Conservation (phyloP, 2,329 filamentous ascomycete species). For the Trichoderma atrobrunneum region DNA sequence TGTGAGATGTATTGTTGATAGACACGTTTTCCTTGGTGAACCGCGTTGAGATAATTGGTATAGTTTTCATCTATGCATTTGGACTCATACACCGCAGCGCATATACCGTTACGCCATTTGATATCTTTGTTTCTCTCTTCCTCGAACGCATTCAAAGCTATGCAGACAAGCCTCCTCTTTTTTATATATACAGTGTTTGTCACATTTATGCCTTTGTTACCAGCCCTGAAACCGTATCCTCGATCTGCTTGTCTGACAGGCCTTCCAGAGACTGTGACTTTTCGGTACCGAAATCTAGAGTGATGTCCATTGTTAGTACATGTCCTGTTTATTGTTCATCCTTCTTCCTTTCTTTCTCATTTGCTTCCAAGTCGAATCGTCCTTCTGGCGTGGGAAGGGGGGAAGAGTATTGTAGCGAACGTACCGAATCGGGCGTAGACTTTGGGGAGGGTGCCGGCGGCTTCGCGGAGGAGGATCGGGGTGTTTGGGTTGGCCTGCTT, state of each 20-base stretch:
- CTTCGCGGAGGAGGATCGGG: constrained; percentile 94
- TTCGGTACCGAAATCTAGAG: constrained; percentile 54
- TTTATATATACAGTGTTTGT: neutral
- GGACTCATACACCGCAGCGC: neutral
- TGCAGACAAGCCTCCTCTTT: neutral
- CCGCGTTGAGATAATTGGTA: neutral
- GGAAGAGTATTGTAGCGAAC: constrained; percentile 7
- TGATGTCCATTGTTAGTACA: neutral
- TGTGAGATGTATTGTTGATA: neutral
- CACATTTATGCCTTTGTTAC: constrained; percentile 40
- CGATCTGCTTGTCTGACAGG: constrained; percentile 59
- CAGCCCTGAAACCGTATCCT: constrained; percentile 54
- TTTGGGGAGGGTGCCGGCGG: constrained; percentile 75
- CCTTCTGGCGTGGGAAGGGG: neutral
- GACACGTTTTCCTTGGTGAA: constrained; percentile 1
- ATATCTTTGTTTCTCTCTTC: neutral
- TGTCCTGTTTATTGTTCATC: too few species aligned
- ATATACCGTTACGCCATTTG: neutral
- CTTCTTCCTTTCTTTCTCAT: too few species aligned
- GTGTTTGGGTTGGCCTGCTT: constrained; percentile 97
- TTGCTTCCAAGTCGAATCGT: neutral
- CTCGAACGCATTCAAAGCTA: neutral
- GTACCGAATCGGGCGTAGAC: constrained; percentile 91
- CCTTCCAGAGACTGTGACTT: constrained; percentile 58
- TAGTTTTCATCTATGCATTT: constrained; percentile 10